These are phyloP conservation scores for Xylogone sp. DNA, from an alignment of 2,329 filamentous ascomycete genomes.

Conservation along the genomic window DNA sequence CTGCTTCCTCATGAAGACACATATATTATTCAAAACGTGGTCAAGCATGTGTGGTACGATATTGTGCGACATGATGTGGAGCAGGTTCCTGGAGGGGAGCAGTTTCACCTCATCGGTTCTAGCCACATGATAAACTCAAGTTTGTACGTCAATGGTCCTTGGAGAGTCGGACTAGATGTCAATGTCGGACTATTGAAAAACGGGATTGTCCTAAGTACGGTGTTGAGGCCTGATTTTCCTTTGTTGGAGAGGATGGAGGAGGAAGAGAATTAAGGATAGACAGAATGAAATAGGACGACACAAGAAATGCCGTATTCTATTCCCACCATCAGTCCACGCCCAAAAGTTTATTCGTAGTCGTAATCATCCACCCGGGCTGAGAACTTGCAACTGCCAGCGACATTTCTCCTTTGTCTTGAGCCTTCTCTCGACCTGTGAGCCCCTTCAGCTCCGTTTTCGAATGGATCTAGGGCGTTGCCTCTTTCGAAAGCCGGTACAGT, in stretches of 20 bases:
- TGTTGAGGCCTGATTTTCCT: background rate
- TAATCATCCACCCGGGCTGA: no score
- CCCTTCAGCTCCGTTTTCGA: no score
- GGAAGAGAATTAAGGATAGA: background rate
- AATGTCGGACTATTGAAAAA: background rate
- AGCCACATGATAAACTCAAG: background rate
- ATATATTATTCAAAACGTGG: background rate
- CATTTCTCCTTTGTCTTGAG: no score
- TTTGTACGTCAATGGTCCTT: background rate
- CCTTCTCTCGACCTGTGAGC: no score
- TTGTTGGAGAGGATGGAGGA: background rate
- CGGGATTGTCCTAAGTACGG: background rate
- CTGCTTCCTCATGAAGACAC: background rate
- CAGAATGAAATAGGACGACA: no score
- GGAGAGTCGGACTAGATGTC: background rate
- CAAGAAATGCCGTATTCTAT: no score
- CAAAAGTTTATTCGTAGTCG: no score
- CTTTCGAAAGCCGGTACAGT: no score
- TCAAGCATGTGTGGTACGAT: background rate
- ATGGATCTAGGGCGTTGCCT: no score
- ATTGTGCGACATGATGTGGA: background rate
- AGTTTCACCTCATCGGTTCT: background rate
- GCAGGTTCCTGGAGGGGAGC: background rate
- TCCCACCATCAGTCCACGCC: no score
- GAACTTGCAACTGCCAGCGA: no score